A percentile compares a stretch with the other conserved stretches of the same genome.
Conservation (phyloP, 1,284 basidiomycete species). For the Malassezia dermatis region DNA sequence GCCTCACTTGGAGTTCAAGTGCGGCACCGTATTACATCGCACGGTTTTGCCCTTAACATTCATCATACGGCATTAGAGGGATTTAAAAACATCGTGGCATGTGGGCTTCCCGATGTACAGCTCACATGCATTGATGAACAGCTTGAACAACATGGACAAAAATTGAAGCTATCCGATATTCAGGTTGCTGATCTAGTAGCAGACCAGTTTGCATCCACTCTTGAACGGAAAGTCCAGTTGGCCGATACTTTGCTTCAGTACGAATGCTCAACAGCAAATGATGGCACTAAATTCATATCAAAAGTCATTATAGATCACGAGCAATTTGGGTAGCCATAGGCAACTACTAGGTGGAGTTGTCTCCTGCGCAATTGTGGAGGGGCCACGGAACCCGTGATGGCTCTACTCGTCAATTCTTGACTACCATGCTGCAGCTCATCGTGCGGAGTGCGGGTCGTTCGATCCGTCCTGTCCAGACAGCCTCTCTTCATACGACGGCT, state of each 20-base stretch:
- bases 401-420: neutral
- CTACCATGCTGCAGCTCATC: neutral
- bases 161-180: neutral
- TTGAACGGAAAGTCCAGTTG: neutral
- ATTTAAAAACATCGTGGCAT: conserved; percentile 82
- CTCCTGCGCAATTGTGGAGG: neutral
- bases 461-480: neutral
- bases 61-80: conserved; percentile 62
- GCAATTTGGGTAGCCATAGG: neutral
- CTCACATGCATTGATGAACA: conserved; percentile 53
- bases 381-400: neutral
- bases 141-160: neutral
- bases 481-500: neutral
- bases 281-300: neutral
- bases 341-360: neutral
- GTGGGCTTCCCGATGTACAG: conserved; percentile 74
- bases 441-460: neutral
- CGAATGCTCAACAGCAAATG: neutral
- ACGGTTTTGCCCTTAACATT: conserved; percentile 90
- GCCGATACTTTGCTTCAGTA: neutral
- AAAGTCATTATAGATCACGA: neutral
- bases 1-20: conserved; percentile 94
- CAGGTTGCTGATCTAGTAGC: neutral
- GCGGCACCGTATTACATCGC: conserved; percentile 79
- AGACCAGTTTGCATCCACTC: neutral